Conservation (phyloP, 192 early-diverging fungal species). For the Piromyces finnis region DNA sequence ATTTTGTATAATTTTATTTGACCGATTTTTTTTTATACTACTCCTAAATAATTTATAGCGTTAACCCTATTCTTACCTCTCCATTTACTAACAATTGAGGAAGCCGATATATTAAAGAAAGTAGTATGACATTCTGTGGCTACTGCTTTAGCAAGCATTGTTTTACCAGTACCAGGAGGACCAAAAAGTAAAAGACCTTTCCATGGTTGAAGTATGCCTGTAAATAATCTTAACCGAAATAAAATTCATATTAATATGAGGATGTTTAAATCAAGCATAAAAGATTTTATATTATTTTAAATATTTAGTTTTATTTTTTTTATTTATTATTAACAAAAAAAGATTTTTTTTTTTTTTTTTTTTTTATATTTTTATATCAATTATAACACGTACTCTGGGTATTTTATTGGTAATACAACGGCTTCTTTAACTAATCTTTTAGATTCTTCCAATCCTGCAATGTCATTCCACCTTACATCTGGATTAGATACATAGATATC, state of each 20-base stretch:
- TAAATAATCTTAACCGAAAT: conserved; percentile 13
- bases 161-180: conserved; percentile 3
- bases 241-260: too few species aligned
- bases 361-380: too few species aligned
- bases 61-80: conserved; percentile 10
- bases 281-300: too few species aligned
- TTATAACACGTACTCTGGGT: conserved; percentile 18
- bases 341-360: too few species aligned
- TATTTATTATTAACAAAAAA: too few species aligned
- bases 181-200: conserved; percentile 38
- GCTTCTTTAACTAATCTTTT: conserved; percentile 30
- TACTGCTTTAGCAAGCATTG: conserved; percentile 31
- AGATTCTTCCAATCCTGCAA: conserved; percentile 20
- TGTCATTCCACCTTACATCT: conserved; percentile 22
- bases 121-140: conserved; percentile 48
- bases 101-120: conserved; percentile 36
- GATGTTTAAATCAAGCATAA: too few species aligned
- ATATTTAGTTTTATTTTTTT: too few species aligned
- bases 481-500: conserved; percentile 34
- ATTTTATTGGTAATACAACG: conserved; percentile 27
- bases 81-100: conserved; percentile 36
- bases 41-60: too few species aligned
- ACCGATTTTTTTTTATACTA: too few species aligned
- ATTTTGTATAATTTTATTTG: too few species aligned
- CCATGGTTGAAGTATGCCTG: conserved; percentile 29